These are phyloP conservation scores for Mucor racemosus DNA, from an alignment of 371 early-diverging fungal genomes.

Conservation along the genomic window DNA sequence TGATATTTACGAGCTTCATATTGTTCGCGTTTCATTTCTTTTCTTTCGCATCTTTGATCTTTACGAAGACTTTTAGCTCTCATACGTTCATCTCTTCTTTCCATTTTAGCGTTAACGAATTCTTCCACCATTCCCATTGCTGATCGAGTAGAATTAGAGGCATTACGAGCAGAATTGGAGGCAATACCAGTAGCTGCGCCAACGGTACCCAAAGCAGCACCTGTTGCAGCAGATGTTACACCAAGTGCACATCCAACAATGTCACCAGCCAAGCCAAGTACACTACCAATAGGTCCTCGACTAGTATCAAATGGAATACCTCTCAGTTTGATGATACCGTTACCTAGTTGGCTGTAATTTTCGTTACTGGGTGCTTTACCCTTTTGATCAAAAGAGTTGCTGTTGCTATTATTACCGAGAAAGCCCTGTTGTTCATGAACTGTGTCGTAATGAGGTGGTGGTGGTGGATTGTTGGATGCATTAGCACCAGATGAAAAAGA, in stretches of 20 bases:
- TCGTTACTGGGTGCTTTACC: background rate
- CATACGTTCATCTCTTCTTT: conserved; percentile 1
- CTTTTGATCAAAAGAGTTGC: background rate
- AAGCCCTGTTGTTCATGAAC: background rate
- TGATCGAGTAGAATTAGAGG: background rate
- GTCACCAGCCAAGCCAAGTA: background rate
- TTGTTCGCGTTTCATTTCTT: background rate
- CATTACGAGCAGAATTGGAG: background rate
- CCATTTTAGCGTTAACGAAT: background rate
- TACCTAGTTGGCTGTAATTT: background rate
- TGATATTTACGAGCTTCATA: background rate
- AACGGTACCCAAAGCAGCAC: background rate
- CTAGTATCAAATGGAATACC: background rate
- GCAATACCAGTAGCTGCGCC: background rate
- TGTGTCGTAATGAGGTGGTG: background rate
- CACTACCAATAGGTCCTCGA: conserved; percentile 2
- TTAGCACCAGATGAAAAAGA: background rate
- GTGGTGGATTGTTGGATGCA: background rate
- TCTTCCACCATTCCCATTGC: conserved; percentile 5
- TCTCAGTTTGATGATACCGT: background rate
- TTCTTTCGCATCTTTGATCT: background rate
- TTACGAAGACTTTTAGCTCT: background rate
- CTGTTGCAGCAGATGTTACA: background rate
- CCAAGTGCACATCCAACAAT: background rate
- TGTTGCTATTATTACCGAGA: background rate